Conservation (phyloP, 202 grass and related monocot species). For the Setaria italica region DNA sequence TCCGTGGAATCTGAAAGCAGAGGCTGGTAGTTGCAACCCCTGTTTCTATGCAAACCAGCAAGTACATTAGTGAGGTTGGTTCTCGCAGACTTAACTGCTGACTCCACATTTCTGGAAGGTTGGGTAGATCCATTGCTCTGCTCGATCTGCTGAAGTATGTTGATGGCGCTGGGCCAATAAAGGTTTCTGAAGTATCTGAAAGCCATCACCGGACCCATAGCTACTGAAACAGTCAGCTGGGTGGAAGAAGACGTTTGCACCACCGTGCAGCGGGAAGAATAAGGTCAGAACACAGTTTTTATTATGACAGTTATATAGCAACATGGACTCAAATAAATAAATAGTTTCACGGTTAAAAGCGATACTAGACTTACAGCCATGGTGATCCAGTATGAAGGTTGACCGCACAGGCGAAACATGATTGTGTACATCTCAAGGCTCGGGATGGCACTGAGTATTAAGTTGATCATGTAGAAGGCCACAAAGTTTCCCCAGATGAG, state of each 20-base stretch:
- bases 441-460: slow-evolving; percentile 65
- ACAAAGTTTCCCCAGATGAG: slow-evolving; percentile 91
- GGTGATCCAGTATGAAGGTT: slow-evolving; percentile 89
- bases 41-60: slow-evolving; percentile 31
- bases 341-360: background rate
- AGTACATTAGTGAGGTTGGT: slow-evolving; percentile 50
- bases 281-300: slow-evolving; percentile 13
- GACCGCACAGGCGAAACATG: slow-evolving; percentile 72
- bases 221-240: slow-evolving; percentile 60
- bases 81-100: slow-evolving; percentile 31
- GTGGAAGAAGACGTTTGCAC: slow-evolving; percentile 20
- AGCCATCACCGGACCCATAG: slow-evolving; percentile 66
- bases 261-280: background rate
- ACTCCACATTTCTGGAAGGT: slow-evolving; percentile 46
- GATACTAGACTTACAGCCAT: slow-evolving; percentile 73
- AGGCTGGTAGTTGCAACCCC: slow-evolving; percentile 52
- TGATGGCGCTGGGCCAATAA: slow-evolving; percentile 63
- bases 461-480: slow-evolving; percentile 86
- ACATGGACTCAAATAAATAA: background rate
- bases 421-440: slow-evolving; percentile 75
- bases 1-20: slow-evolving; percentile 59
- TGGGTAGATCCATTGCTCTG: slow-evolving; percentile 42
- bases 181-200: slow-evolving; percentile 60
- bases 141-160: slow-evolving; percentile 77
- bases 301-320: background rate